Base-by-base conservation (phyloP, 495 filamentous ascomycete species). In the Tetracladium setigerum region DNA sequence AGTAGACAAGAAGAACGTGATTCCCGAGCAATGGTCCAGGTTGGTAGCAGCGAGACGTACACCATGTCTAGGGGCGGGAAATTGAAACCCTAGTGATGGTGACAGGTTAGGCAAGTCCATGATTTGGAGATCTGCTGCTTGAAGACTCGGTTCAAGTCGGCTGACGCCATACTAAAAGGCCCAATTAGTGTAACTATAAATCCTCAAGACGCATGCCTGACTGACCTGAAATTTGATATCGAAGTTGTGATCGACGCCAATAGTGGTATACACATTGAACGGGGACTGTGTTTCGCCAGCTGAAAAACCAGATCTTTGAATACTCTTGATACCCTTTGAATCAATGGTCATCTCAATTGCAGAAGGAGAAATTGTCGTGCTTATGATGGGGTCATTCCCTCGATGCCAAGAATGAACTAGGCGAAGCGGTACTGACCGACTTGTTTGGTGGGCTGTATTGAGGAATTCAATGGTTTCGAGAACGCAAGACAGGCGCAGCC, bases 271-370 rank as follows among this genome's bases (percentile, higher is more conserved):
- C 9, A 39, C 37, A 16, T 39, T 10, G 15, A 39, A 39, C 37
- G 37, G 37, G 37, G 37, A 39, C 37, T 39, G 37, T 39, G 37
- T 13, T 39, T 39, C 15, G 9, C 37, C 15, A 16, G 8, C 37
- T 39, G 15, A 39, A 39, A 10, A 39, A 8, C 37, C 15, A 39
- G 37, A 39, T 39, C 37, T 39, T 9, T 39, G 37, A 9, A 39
- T 39, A 16, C 37, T 39, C 37, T 39, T 39, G 37, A 39, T 16
- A 39, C 37, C 37, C 8, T 39, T 39, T 16, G 37, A 39, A 39
- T 39, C 37, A 39, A 39, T 39, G 17, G 37, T 39, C 37, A 39
- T 39, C 37, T 39, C 37, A 16, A 39, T 39, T 39, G 37, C 8
- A 39, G 37, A 39, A 39, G 15, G 37, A 10, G 37, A 16, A 39